Evolutionary conservation across 1,284 basidiomycete species (phyloP).

Genomic region (Tilletia caries): DNA sequence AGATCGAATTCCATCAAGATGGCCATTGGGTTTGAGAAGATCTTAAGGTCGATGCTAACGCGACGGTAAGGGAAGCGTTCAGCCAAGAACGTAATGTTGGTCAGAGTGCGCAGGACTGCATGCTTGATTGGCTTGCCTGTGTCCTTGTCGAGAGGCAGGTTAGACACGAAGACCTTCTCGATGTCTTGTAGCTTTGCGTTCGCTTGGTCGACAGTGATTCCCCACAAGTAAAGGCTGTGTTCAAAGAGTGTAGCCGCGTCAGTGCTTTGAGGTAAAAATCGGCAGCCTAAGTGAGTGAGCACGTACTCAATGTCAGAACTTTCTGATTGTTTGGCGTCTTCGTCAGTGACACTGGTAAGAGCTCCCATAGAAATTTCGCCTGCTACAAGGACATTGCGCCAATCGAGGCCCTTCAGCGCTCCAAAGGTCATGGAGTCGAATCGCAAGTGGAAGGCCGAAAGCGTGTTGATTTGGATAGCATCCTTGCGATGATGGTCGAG

Average conservation of each 20-base stretch:
- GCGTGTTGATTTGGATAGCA: neutral
- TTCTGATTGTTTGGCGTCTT: neutral
- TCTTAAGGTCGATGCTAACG: too few relatives aligned
- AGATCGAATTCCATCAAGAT: too few relatives aligned
- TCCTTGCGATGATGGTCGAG: slow-evolving; percentile 3
- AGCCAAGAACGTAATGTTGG: too few relatives aligned
- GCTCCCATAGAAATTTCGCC: slow-evolving; percentile 8
- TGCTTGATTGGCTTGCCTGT: too few relatives aligned
- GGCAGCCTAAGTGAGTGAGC: too few relatives aligned
- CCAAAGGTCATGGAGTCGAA: slow-evolving; percentile 1
- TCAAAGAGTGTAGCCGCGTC: too few relatives aligned
- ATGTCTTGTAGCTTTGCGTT: slow-evolving; percentile 6
- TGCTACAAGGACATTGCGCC: slow-evolving; percentile 10
- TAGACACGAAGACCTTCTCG: neutral
- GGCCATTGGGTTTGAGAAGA: too few relatives aligned
- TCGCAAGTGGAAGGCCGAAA: neutral
- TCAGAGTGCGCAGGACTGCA: too few relatives aligned
- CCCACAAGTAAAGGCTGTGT: slow-evolving; percentile 12
- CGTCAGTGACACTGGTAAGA: slow-evolving; percentile 7
- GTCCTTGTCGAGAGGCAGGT: neutral
- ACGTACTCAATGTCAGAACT: slow-evolving; percentile 12
- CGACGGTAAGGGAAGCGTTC: too few relatives aligned
- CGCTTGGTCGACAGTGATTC: neutral
- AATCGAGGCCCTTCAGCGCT: slow-evolving; percentile 5
- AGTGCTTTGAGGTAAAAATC: too few relatives aligned